Base-by-base conservation (phyloP, 1,139 yeast species). In the Ogataea hybrid region DNA sequence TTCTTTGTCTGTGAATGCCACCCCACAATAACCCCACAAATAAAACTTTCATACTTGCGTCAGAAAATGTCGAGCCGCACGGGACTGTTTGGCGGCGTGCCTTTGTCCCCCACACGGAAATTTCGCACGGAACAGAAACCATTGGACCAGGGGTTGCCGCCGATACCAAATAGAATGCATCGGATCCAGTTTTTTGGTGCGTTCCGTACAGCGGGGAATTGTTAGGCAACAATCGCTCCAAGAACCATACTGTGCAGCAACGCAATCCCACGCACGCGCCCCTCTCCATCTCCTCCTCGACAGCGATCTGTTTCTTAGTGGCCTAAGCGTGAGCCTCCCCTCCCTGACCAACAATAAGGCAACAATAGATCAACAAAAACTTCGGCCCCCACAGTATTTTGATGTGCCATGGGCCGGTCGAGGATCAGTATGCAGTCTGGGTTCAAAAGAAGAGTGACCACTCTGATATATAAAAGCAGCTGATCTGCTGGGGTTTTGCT, bases 251-350 rank as follows among this genome's bases (percentile, higher is more conserved):
- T 11, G 6, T 16, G 4, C 12, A 11, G 21, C 30, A 14, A 12
- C 11, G 3, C 16, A 28, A 14, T 14, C 15, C 8, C 15, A 7
- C 15, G 30, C 35, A 15, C 6, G 20, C 6, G 35, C 47, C 44
- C 47, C 47, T 31, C 47, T 37, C 43, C 47, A 41, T 41, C 47
- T 44, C 47, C 47, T 44, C 44, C 39, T 44, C 34, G 31, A 22
- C 28, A 3, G 20, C 18, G 25, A 14, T 28, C 31, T 33, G 17
- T 11, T 18, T 25, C n/a, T 2, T 8, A n/a, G 30, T n/a, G 16
- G 12, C 34, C 5, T 9, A 4, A n/a, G 28, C 28, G 25, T 18
- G 25, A 32, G 14, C 7, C 22, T 39, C 42, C 37, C 42, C 42
- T 39, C 42, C 20, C 33, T 10, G 12, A 6, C 12, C 22, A 17